These are phyloP conservation scores for Mercurialis annua DNA, from an alignment of 345 rosid species.

Conservation along the genomic window DNA sequence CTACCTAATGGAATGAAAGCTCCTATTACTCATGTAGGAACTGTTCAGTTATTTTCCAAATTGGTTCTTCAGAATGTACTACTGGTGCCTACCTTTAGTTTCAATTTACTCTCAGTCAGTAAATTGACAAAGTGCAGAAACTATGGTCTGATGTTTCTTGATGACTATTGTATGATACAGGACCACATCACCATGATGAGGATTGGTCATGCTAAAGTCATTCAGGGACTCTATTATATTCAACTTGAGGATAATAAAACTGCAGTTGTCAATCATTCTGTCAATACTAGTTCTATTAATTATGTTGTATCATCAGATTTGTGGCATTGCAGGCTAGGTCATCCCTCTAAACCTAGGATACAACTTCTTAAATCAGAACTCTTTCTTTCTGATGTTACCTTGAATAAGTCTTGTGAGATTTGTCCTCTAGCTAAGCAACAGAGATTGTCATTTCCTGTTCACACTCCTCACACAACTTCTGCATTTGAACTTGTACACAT, in stretches of 20 bases:
- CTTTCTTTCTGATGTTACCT: no score
- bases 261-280: no score
- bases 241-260: background rate
- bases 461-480: background rate
- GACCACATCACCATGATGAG: background rate
- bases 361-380: no score
- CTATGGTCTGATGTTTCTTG: background rate
- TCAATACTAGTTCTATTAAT: background rate
- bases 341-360: background rate
- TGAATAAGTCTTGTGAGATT: background rate
- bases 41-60: no score
- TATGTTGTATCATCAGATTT: background rate
- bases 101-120: background rate
- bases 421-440: background rate
- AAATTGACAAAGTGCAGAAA: background rate
- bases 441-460: background rate
- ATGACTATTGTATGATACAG: background rate
- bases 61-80: no score
- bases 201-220: background rate
- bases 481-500: background rate
- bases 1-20: no score
- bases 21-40: no score
- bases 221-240: background rate
- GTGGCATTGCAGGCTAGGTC: background rate
- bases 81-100: background rate